A percentile compares a stretch with the other conserved stretches of the same genome.
Conservation (phyloP, 2,329 filamentous ascomycete species). For the Verticillium tricorpus region DNA sequence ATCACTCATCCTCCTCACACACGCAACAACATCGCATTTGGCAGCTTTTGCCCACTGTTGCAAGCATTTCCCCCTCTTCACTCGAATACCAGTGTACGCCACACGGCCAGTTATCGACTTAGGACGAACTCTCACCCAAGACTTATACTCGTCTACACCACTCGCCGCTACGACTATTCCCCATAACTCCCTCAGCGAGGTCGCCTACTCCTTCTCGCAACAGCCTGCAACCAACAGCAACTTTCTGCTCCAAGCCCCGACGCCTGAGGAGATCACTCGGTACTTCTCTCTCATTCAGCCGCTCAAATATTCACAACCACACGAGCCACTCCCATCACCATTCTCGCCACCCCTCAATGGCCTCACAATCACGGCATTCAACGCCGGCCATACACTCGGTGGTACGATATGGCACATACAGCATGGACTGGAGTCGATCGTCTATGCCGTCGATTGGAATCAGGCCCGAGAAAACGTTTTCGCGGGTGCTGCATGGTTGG, state of each 20-base stretch:
- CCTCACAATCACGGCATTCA: conserved; percentile 92
- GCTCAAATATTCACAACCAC: conserved; percentile 94
- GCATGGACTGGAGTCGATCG: conserved; percentile 91
- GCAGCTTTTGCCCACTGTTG: conserved; percentile 95
- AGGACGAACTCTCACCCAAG: conserved; percentile 83
- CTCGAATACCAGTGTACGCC: conserved; percentile 88
- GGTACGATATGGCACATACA: conserved; percentile 99
- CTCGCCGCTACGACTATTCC: conserved; percentile 83
- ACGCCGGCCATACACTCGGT: conserved; percentile 90
- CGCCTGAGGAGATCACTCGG: conserved; percentile 79
- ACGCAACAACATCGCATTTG: conserved; percentile 86
- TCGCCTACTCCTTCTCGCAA: conserved; percentile 49
- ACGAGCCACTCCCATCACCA: conserved; percentile 80
- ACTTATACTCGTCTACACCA: conserved; percentile 86
- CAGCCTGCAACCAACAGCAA: conserved; percentile 44
- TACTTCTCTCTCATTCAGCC: conserved; percentile 91
- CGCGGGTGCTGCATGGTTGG: conserved; percentile 89
- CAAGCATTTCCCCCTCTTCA: conserved; percentile 91
- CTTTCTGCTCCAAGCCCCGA: conserved; percentile 65
- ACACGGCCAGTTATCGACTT: conserved; percentile 91
- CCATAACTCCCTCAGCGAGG: conserved; percentile 64
- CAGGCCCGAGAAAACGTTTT: conserved; percentile 95
- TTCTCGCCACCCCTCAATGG: conserved; percentile 87
- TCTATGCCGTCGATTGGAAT: conserved; percentile 98
- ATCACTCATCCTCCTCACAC: conserved; percentile 89